phyloP scores from a whole-genome alignment of 768 basidiomycete species.

The Tulasnella sp. region DNA sequence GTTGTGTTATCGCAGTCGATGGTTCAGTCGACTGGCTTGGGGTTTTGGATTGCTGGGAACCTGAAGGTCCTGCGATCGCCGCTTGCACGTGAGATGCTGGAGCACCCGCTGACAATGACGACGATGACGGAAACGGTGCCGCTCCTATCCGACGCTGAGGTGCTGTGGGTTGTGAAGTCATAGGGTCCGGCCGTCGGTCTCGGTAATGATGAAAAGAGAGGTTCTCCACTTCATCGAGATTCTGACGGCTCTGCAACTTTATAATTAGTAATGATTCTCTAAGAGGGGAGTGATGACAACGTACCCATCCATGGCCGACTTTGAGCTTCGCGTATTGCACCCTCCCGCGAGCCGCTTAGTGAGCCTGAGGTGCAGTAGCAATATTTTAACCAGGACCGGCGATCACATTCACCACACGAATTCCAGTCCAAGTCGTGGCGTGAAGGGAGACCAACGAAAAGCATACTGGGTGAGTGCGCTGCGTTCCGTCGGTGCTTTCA shows the following conservation, averaged over 20 bases:
- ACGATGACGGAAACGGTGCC: neutral
- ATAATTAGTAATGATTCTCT: neutral
- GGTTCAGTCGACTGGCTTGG: neutral
- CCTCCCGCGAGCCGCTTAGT: conserved; percentile 57
- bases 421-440: neutral
- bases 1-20: neutral
- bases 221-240: conserved; percentile 70
- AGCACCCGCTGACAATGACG: neutral
- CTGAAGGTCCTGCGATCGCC: neutral
- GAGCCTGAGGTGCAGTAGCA: conserved; percentile 32
- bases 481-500: neutral
- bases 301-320: conserved; percentile 72
- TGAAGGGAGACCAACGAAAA: neutral
- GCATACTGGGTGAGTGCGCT: neutral
- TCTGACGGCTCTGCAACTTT: conserved; percentile 31
- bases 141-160: neutral
- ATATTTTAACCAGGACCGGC: neutral
- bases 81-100: neutral
- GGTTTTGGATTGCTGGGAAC: neutral
- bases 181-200: neutral
- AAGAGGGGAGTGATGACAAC: conserved; percentile 19
- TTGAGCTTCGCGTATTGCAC: conserved; percentile 68
- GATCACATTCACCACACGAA: neutral
- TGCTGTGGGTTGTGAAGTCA: neutral
- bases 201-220: conserved; percentile 69